Base-by-base conservation (phyloP, 1,284 basidiomycete species). In the Ganoderma multipileum region DNA sequence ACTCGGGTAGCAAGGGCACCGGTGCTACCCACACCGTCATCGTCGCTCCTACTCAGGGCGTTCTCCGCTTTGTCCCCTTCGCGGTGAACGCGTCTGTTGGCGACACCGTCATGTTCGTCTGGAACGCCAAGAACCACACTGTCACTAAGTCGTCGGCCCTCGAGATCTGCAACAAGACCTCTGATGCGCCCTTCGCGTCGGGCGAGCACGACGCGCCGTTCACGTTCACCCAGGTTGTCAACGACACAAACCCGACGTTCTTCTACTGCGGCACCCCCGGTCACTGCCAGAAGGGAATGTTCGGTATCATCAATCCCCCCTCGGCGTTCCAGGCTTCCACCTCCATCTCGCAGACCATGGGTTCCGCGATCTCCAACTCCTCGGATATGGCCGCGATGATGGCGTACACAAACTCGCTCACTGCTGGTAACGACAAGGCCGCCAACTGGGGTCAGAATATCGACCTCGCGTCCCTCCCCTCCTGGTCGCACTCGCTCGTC, bases 221-320 rank as follows among this genome's bases (percentile, higher is more conserved):
- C 82, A 83, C 85, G 70, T 91, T 91, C 84, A 85, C 84, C 55
- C 89, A 91, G 80, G 83, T 86, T 65, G 87, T 93, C 78, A 93
- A 93, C 80, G 83, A 87, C 80, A 92, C 91, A 63, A 84, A 88
- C 75, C 85, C 91, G 42, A 85, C 84, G 64, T 93, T 86, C 87
- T 92, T 84, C 87, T 91, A 89, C 84, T 94, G 92, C 78, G 89
- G 82, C 68, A 86, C 87, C 61, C 86, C 89, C 64, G 80, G 73
- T 67, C 91, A 93, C 78, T 93, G 77, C 77, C 80, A 88, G 77
- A 89, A 91, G 85, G 92, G 92, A 74, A 94, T 94, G 91, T 93
- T 92, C 79, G 91, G 91, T 82, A 87, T 92, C 81, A 88, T 92
- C 76, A 93, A 93, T 85, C 88, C 90, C 36, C 84, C 87, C 18